Evolutionary conservation across 2,329 filamentous ascomycete genomes (phyloP).

Genomic region (Sarocladium oryzae): DNA sequence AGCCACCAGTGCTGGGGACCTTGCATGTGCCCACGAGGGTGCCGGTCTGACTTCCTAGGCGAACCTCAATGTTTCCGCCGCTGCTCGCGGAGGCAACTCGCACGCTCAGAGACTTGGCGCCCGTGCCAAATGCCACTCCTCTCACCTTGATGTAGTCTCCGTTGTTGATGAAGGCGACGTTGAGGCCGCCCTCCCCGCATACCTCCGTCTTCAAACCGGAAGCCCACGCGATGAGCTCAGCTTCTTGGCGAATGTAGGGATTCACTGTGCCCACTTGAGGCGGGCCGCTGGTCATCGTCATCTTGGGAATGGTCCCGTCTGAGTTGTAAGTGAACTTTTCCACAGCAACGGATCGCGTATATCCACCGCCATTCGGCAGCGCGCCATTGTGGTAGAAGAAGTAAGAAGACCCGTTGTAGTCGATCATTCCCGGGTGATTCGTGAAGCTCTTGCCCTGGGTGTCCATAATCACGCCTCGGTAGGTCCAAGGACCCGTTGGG

Average conservation of each 20-base stretch:
- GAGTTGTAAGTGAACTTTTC: conserved; percentile 21
- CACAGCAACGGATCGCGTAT: conserved; percentile 20
- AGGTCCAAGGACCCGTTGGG: conserved; percentile 24
- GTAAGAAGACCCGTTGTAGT: conserved; percentile 22
- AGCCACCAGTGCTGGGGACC: conserved; percentile 21
- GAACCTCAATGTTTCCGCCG: conserved; percentile 22
- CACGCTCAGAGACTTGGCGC: conserved; percentile 18
- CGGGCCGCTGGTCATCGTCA: conserved; percentile 22
- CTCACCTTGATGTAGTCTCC: conserved; percentile 26
- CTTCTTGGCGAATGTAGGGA: conserved; percentile 21
- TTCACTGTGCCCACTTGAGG: conserved; percentile 20
- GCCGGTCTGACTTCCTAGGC: conserved; percentile 19
- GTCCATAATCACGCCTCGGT: conserved; percentile 23
- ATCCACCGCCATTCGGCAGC: conserved; percentile 21
- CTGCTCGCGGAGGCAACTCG: conserved; percentile 19
- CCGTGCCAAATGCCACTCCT: conserved; percentile 23
- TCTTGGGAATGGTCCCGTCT: conserved; percentile 22
- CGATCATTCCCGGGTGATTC: conserved; percentile 23
- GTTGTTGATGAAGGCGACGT: conserved; percentile 21
- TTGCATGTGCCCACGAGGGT: conserved; percentile 20
- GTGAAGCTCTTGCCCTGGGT: conserved; percentile 21
- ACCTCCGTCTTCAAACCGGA: conserved; percentile 18
- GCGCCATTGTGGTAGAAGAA: conserved; percentile 28
- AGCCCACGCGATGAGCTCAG: conserved; percentile 24
- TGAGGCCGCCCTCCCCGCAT: conserved; percentile 19